Conservation (phyloP, 768 basidiomycete genomes). For the Agaricus bisporus region DNA sequence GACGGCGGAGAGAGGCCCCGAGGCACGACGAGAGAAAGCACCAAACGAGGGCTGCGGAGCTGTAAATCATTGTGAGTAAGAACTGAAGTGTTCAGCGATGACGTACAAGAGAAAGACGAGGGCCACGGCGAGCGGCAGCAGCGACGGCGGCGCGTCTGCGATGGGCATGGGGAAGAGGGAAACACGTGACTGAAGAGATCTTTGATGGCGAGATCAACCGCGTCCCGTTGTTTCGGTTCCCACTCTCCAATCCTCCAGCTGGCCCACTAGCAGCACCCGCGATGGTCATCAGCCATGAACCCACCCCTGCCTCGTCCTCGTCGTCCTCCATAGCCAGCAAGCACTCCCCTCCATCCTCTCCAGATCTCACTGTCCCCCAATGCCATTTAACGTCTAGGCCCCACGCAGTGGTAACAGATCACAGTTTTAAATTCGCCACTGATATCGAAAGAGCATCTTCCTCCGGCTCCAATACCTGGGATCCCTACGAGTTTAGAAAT, state of each 20-base stretch:
- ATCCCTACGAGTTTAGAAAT: slow-evolving; percentile 64
- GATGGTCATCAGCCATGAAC: slow-evolving; percentile 27
- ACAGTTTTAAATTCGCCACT: slow-evolving; percentile 29
- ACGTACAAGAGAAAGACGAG: slow-evolving; percentile 45
- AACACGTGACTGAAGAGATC: slow-evolving; percentile 20
- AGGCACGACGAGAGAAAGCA: slow-evolving; percentile 66
- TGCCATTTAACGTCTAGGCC: slow-evolving; percentile 34
- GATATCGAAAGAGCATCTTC: slow-evolving; percentile 39
- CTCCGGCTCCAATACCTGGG: slow-evolving; percentile 30
- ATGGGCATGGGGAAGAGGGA: too few relatives aligned
- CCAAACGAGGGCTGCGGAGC: slow-evolving; percentile 46
- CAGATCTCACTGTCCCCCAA: slow-evolving; percentile 9
- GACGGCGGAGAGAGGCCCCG: slow-evolving; percentile 43
- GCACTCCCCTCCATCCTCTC: slow-evolving; percentile 12
- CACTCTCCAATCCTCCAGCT: slow-evolving; percentile 21
- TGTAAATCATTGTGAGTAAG: slow-evolving; percentile 5
- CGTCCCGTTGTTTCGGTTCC: slow-evolving; percentile 36
- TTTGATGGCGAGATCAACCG: slow-evolving; percentile 29
- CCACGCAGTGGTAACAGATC: slow-evolving; percentile 45
- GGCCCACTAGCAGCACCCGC: slow-evolving; percentile 22
- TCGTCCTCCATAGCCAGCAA: slow-evolving; percentile 17
- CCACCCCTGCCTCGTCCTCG: slow-evolving; percentile 23
- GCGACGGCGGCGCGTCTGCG: neutral
- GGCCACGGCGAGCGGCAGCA: slow-evolving; percentile 29
- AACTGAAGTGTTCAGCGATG: neutral